Percentiles rank a stretch among this genome's conserved stretches.
Evolutionary conservation across 2,329 filamentous ascomycete species (phyloP).

Genomic region (Aspergillus hiratsukae): DNA sequence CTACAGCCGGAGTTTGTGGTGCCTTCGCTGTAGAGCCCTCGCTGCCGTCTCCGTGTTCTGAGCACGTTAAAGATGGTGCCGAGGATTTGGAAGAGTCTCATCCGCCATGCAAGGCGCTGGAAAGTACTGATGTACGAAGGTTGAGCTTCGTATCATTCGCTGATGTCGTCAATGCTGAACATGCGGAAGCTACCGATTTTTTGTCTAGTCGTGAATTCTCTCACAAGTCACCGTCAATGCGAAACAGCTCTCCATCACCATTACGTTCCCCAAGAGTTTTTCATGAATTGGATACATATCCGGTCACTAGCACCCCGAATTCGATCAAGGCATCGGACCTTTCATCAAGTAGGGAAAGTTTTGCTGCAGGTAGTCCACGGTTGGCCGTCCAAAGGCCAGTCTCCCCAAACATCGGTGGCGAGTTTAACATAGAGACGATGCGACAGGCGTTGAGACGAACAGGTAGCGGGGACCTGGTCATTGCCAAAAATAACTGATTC

Average conservation of each 20-base stretch:
- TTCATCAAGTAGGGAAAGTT: constrained; percentile 55
- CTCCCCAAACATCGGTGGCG: constrained; percentile 50
- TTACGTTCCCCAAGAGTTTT: constrained; percentile 74
- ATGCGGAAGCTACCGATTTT: constrained; percentile 42
- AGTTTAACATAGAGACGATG: constrained; percentile 92
- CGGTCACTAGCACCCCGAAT: constrained; percentile 70
- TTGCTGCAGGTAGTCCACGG: constrained; percentile 58
- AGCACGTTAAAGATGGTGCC: constrained; percentile 55
- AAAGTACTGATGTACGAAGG: constrained; percentile 72
- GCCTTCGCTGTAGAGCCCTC: constrained; percentile 25
- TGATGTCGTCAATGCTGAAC: constrained; percentile 77
- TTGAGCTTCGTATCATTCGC: constrained; percentile 96
- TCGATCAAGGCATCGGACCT: constrained; percentile 71
- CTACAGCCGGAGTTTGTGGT: constrained; percentile 57
- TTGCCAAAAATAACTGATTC: neutral
- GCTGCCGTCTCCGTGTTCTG: constrained; percentile 34
- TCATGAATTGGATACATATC: constrained; percentile 63
- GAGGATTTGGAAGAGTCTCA: constrained; percentile 59
- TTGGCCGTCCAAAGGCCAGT: constrained; percentile 53
- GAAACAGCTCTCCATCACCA: constrained; percentile 72
- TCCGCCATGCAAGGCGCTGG: constrained; percentile 73
- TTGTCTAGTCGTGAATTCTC: constrained; percentile 63
- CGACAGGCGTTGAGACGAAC: constrained; percentile 80
- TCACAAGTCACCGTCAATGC: constrained; percentile 34
- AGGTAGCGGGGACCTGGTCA: constrained; percentile 70